Evolutionary conservation across 2,329 filamentous ascomycete species (phyloP), one percentile per base, ranked within the genome.

Genomic region (Penicillium psychrosexuale): DNA sequence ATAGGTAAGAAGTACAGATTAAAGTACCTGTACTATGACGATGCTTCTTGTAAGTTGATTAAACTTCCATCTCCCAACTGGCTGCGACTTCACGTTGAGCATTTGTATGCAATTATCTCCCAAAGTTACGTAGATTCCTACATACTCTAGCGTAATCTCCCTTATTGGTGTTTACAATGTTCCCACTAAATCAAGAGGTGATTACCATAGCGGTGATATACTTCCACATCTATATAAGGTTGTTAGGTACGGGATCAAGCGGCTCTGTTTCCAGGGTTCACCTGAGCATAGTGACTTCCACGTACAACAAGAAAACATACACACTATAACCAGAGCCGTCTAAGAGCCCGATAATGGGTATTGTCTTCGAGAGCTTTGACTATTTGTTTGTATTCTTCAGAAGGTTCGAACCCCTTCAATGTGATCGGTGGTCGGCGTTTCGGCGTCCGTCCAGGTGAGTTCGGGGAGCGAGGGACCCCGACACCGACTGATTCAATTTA

Each of bases 381-480:
- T n/a, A 9, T 30, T 5, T 36, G n/a, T 17, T 11, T 11, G 8
- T 15, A 9, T 34, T 34, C 1, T 1, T 7, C 5, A 24, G 2
- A 24, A 24, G 33, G 15, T 15, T 34, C 33, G 33, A 15, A n/a
- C 15, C 15, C 33, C 15, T 42, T n/a, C 15, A 17, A 11, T 22
- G 5, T 9, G 33, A 27, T 51, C 49, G 50, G 50, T 31, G 13
- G 46, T 53, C 51, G 51, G 46, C 15, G 51, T 34, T 50, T 54
- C 51, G 46, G 51, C 15, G 2, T 50, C 51, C 51, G 46, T 11
- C 31, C 31, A 33, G 31, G 17, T 12, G 6, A n/a, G n/a, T 43
- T n/a, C 28, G 24, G 42, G 15, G 27, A 8, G 40, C 42, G 49
- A 39, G 17, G n/a, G 13, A 17, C 5, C 8, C 24, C 28, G 27